phyloP scores from a whole-genome alignment of 2,329 filamentous ascomycete genomes.

The Exophiala xenobiotica region DNA sequence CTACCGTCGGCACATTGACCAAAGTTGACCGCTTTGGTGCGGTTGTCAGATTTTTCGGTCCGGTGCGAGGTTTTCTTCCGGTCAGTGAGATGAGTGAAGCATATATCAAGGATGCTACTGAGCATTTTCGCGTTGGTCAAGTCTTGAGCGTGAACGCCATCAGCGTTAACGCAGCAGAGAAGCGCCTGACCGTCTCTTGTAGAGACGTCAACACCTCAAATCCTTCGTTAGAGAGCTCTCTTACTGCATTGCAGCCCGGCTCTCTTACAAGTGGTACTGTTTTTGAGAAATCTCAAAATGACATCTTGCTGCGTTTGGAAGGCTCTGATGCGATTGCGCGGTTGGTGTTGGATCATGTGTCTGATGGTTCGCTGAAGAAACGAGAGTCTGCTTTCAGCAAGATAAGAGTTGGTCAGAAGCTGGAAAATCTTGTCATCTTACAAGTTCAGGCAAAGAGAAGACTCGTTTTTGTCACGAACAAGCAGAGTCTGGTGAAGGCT shows the following conservation, averaged over 20 bases:
- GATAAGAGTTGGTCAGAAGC: slow-evolving; percentile 77
- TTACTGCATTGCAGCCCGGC: slow-evolving; percentile 61
- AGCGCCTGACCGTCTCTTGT: slow-evolving; percentile 83
- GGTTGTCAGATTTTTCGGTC: slow-evolving; percentile 87
- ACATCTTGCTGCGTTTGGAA: slow-evolving; percentile 73
- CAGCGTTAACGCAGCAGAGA: slow-evolving; percentile 68
- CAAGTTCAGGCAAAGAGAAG: slow-evolving; percentile 77
- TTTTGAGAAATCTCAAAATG: slow-evolving; percentile 75
- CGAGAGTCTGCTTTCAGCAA: slow-evolving; percentile 74
- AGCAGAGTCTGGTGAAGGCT: slow-evolving; percentile 76
- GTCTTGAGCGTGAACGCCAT: slow-evolving; percentile 89
- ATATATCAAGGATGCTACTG: slow-evolving; percentile 81
- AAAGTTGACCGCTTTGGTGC: slow-evolving; percentile 77
- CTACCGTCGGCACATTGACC: slow-evolving; percentile 82
- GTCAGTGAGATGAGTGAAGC: slow-evolving; percentile 98
- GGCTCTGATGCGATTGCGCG: slow-evolving; percentile 74
- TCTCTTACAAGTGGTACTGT: slow-evolving; percentile 75
- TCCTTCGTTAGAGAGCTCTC: slow-evolving; percentile 14
- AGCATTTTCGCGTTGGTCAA: slow-evolving; percentile 88
- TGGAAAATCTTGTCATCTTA: slow-evolving; percentile 81
- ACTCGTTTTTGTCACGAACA: slow-evolving; percentile 74
- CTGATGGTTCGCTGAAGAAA: slow-evolving; percentile 80
- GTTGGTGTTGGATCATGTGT: slow-evolving; percentile 74
- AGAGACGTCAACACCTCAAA: slow-evolving; percentile 66
- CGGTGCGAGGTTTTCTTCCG: slow-evolving; percentile 80